Base-by-base conservation (phyloP, 352 stramenopile genomes). In the Blastocystis sp. region DNA sequence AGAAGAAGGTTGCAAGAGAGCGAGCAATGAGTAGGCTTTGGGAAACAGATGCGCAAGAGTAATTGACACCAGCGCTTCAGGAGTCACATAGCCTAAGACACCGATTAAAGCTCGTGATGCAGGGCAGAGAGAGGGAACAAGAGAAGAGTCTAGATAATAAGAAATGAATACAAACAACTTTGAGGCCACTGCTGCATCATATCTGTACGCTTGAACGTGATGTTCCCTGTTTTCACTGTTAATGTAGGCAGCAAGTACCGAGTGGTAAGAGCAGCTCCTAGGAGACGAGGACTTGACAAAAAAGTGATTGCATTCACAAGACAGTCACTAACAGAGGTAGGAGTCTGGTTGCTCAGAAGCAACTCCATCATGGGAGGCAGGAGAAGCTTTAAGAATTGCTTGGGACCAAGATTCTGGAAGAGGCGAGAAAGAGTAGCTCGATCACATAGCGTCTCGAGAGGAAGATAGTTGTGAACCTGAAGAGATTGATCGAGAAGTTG, bases 1-100 rank as follows among this genome's bases (percentile, higher is more conserved):
- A 8, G 77, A 76, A 13, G 62, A 88, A 37, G 77, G 77, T 29
- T 43, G 20, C 26, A 88, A 6, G 5, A 79, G 23, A 37, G 18
- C 41, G 1, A 88, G 39, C 23, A 77, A 39, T 0, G 77, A 88
- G 41, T 88, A 88, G 1, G 54, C 62, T 41, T 88, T 88, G 1
- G 77, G 41, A n/a, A 79, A 37, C n/a, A 88, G 77, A 43, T 88
- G 77, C 15, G 62, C 39, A 18, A 77, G 20, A 8, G 39, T 39
- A 20, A 88, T 76, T 15, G 77, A 76, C 20, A 88, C 18, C 43
- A 88, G 29, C 11, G 77, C 77, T 77, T 88, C 77, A 9, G 77
- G 29, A 5, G 77, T 79, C 11, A 88, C 29, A 39, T 79, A 79
- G 11, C 53, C 53, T 18, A 88, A 39, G 6, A 88, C 47, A 20